These are phyloP conservation scores for Cordyceps tenuipes DNA, from an alignment of 2,329 filamentous ascomycete species.

Conservation along the genomic window DNA sequence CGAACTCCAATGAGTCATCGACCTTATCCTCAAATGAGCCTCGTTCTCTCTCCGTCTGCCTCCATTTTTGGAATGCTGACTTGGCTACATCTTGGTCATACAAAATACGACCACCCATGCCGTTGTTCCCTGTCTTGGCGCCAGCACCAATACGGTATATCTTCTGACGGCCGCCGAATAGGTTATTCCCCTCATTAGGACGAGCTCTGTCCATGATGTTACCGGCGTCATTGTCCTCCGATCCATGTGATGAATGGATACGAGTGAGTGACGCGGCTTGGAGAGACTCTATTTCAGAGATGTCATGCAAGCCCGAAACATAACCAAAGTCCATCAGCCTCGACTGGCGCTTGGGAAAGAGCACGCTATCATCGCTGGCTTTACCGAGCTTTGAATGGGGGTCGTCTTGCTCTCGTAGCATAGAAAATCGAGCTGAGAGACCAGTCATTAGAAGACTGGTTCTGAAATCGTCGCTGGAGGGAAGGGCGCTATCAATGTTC, in stretches of 20 bases:
- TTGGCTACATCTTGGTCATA: slow-evolving; percentile 82
- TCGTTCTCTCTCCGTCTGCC: slow-evolving; percentile 52
- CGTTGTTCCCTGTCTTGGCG: slow-evolving; percentile 28
- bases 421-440: slow-evolving; percentile 89
- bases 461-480: slow-evolving; percentile 80
- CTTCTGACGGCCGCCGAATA: slow-evolving; percentile 94
- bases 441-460: slow-evolving; percentile 95
- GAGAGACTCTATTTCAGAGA: slow-evolving; percentile 83
- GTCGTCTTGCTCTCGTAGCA: slow-evolving; percentile 91
- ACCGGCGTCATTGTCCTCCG: slow-evolving; percentile 58
- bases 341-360: slow-evolving; percentile 75
- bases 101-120: slow-evolving; percentile 59
- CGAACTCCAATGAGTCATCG: slow-evolving; percentile 30
- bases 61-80: slow-evolving; percentile 76
- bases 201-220: slow-evolving; percentile 81
- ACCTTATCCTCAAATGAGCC: slow-evolving; percentile 31
- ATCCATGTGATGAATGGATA: slow-evolving; percentile 55
- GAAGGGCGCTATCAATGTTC: slow-evolving; percentile 66
- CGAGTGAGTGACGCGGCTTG: slow-evolving; percentile 52
- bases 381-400: slow-evolving; percentile 84
- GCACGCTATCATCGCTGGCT: slow-evolving; percentile 87
- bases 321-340: slow-evolving; percentile 63
- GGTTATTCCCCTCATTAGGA: slow-evolving; percentile 78
- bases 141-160: slow-evolving; percentile 73
- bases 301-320: slow-evolving; percentile 60